phyloP scores from a whole-genome alignment of 2,329 filamentous ascomycete genomes.

The Diplodia seriata region DNA sequence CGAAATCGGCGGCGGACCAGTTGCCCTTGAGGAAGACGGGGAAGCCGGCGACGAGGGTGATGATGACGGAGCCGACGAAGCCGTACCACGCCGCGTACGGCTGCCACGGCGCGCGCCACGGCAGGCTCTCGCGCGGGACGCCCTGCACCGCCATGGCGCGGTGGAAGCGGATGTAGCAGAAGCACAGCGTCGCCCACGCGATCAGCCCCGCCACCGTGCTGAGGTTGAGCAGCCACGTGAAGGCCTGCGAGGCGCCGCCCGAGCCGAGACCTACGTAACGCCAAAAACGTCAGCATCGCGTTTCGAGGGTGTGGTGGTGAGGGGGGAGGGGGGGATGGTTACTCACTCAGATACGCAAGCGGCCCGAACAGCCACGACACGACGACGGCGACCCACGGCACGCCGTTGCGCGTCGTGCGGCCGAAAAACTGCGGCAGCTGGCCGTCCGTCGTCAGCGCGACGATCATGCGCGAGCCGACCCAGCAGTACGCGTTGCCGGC shows the following conservation, averaged over 20 bases:
- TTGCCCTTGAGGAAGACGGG: background rate
- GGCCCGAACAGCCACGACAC: constrained; percentile 50
- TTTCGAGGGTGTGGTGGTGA: too few relatives aligned
- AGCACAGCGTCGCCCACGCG: constrained; percentile 5
- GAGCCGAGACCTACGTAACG: constrained; percentile 9
- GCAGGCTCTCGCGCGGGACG: constrained; percentile 41
- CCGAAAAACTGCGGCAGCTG: constrained; percentile 11
- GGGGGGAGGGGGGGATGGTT: constrained; percentile 45
- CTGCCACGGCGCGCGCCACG: background rate
- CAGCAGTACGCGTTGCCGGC: constrained; percentile 20
- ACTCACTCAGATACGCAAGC: constrained; percentile 53
- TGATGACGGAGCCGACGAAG: constrained; percentile 1
- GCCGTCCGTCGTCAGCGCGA: background rate
- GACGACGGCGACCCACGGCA: constrained; percentile 39
- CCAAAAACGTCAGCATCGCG: too few relatives aligned
- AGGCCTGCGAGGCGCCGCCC: constrained; percentile 3
- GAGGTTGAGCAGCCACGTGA: constrained; percentile 30
- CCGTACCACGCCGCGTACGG: constrained; percentile 13
- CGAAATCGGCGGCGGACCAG: background rate
- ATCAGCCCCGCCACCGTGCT: constrained; percentile 8
- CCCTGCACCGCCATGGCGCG: constrained; percentile 57
- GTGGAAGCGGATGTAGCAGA: constrained; percentile 53
- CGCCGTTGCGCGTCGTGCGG: background rate
- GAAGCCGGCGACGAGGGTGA: constrained; percentile 4
- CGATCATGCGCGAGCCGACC: background rate